Evolutionary conservation across 2,329 filamentous ascomycete genomes (phyloP), one percentile per base, ranked within the genome.

Genomic region (Shiraia bambusicola): DNA sequence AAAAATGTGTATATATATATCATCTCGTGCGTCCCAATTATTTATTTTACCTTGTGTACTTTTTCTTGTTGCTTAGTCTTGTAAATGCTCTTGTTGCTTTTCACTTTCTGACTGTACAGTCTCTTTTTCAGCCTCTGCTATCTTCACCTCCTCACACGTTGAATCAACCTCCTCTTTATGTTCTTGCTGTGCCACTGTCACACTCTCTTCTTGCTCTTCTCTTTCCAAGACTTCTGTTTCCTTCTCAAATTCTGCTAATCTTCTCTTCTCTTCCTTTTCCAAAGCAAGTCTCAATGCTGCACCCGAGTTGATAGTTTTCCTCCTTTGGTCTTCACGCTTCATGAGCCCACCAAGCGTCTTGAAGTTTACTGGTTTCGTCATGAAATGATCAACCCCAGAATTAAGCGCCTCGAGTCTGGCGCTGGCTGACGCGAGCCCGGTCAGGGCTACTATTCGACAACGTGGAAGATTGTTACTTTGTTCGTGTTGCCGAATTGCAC

Each of bases 341-440:
- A 61, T 37, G n/a, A 55, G 41, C 15, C 42, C 50, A 17, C 36
- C 45, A 12, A 67, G 42, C 22, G 54, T 45, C 22, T 50, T 54
- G 45, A 66, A 59, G 8, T 59, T 54, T 10, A 66, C 42, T 1
- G 64, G 64, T 38, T 67, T 67, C 2, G 59, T 63, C 42, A 67
- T 48, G 37, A 65, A 67, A 14, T 59, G 41, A 22, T 67, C 56
- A 11, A 62, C 57, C 0, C 64, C 64, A 3, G 54, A 56, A 25
- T 40, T 55, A 43, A 58, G 54, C 6, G 64, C 63, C 26, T 65
- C 60, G 3, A 59, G 28, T 31, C 56, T 57, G 0, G 53, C 54
- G 7, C 50, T 56, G 1, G 54, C 56, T 3, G 49, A 56, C 1
- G 56, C 59, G 9, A 66, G 45, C 0, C 63, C 64, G 13, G 64